Base-by-base conservation (phyloP, 257 asterid species). In the Gentiana macrophylla region DNA sequence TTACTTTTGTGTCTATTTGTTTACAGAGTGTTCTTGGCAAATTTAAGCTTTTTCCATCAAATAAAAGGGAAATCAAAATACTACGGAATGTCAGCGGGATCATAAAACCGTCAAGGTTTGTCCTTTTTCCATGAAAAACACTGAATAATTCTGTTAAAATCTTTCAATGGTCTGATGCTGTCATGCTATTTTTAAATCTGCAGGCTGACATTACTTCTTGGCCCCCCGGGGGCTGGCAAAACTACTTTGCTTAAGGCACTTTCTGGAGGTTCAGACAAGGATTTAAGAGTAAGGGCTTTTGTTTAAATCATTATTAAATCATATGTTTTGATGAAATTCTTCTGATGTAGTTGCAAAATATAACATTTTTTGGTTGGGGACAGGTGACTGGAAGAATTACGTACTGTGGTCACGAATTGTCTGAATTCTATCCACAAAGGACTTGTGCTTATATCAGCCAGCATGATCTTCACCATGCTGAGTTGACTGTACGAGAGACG, bases 201-300 rank as follows among this genome's bases (percentile, higher is more conserved):
- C 63, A 89, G 97, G 92, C 77, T 83, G 93, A 77, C 98, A 24
- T 77, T 92, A 50, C 94, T 92, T 75, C 94, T 92, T 38, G 98
- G 98, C 49, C 98, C 98, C 58, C 98, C 98, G 2, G 81, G 97
- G 3, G 56, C 97, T 5, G 98, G 98, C 55, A 92, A 92, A 71
- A 92, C 98, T 32, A 74, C 80, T 13, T 61, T 87, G 66, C 73
- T 92, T 35, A 83, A 83, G 71, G 89, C 97, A 61, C 95, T 92
- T 55, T 81, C 97, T 6, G 97, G 86, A 48, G 80, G 65, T 56
- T 75, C 72, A 62, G 98, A 88, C 53, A 67, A 75, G 62, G 85
- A 88, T 62, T 63, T 70, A 50, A 59, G 75, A 55, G 75, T 70
- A 53, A 52, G 66, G 64, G 51, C 9, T 59, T 53, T 7, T 32